These are phyloP conservation scores for Hortiboletus campestris DNA, from an alignment of 768 basidiomycete species.

Conservation along the genomic window DNA sequence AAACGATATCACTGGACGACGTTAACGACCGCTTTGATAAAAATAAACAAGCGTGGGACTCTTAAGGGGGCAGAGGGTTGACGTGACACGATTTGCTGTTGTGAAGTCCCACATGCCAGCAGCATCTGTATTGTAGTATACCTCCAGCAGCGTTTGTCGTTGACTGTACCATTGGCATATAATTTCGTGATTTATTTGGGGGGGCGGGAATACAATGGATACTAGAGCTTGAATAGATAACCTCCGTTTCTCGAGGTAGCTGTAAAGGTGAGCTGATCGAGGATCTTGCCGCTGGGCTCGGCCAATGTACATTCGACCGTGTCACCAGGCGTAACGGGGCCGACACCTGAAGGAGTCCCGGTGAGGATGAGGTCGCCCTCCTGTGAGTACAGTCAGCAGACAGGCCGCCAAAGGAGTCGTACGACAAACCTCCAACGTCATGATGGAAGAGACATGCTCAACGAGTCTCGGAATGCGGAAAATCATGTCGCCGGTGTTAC, in stretches of 20 bases:
- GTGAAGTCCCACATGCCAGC: background rate
- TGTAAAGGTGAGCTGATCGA: constrained; percentile 64
- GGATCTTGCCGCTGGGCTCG: constrained; percentile 49
- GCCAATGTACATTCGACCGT: constrained; percentile 70
- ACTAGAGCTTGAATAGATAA: constrained; percentile 48
- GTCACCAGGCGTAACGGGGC: constrained; percentile 74
- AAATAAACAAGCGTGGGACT: constrained; percentile 16
- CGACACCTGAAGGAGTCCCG: constrained; percentile 91
- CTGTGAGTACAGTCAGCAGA: constrained; percentile 36
- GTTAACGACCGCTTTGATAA: constrained; percentile 24
- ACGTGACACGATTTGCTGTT: background rate
- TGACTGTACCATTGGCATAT: constrained; percentile 17
- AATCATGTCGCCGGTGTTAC: constrained; percentile 86
- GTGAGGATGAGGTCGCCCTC: constrained; percentile 92
- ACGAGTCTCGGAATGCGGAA: constrained; percentile 87
- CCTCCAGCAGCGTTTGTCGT: constrained; percentile 6
- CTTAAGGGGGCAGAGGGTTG: background rate
- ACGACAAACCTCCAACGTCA: constrained; percentile 82
- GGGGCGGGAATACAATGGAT: background rate
- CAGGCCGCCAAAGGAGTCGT: background rate
- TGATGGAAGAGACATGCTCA: constrained; percentile 90
- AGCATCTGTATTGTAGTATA: constrained; percentile 19
- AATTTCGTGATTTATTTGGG: constrained; percentile 7
- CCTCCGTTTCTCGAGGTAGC: constrained; percentile 69
- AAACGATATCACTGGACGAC: constrained; percentile 28